Conservation (phyloP, 2,329 filamentous ascomycete species). For the Aureobasidium zeae region DNA sequence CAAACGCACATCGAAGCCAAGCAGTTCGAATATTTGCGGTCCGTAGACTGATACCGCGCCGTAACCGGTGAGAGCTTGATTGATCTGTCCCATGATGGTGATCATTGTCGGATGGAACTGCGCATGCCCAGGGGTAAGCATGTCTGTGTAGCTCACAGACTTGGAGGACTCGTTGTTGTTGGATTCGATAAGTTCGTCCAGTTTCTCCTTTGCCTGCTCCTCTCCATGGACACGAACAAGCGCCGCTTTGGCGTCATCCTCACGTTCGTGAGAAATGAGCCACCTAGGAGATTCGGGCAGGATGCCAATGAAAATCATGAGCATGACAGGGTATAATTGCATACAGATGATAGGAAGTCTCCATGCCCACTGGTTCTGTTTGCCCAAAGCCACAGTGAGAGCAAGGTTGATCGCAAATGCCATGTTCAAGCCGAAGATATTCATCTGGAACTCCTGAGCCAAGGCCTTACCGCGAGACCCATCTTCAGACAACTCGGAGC, state of each 20-base stretch:
- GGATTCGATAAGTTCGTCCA: constrained; percentile 43
- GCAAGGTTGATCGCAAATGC: constrained; percentile 51
- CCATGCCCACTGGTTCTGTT: constrained; percentile 53
- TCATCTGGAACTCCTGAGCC: constrained; percentile 55
- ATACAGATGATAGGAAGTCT: constrained; percentile 51
- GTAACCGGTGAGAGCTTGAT: constrained; percentile 50
- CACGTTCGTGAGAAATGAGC: constrained; percentile 44
- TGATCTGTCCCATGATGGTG: constrained; percentile 54
- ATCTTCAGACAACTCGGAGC: constrained; percentile 48
- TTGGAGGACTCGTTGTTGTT: constrained; percentile 42
- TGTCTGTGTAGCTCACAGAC: constrained; percentile 45
- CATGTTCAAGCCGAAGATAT: constrained; percentile 54
- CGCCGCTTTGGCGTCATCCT: constrained; percentile 43
- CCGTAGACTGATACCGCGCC: constrained; percentile 55
- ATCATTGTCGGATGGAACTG: constrained; percentile 54
- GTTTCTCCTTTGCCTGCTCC: constrained; percentile 38
- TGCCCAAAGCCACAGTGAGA: constrained; percentile 46
- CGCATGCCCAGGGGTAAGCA: constrained; percentile 45
- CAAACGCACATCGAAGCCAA: constrained; percentile 43
- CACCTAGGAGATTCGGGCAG: constrained; percentile 52
- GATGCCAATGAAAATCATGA: constrained; percentile 44
- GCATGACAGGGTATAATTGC: constrained; percentile 48
- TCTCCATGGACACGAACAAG: constrained; percentile 44
- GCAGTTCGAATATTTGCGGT: constrained; percentile 54
- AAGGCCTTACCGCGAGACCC: constrained; percentile 48